Conservation (phyloP, 192 early-diverging fungal species). For the Backusella sp. region DNA sequence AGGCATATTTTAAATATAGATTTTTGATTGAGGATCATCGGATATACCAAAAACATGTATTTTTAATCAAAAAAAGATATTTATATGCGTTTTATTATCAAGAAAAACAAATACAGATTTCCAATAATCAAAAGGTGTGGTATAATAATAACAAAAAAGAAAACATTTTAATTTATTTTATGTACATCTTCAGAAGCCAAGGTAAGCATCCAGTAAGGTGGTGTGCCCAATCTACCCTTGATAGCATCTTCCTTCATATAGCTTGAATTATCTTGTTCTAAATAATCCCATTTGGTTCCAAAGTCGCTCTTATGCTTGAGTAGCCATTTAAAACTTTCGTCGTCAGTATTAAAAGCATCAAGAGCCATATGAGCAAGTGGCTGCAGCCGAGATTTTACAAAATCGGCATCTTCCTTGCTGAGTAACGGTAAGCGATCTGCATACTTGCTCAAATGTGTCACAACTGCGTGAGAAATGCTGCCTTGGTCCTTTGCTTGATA, state of each 20-base stretch:
- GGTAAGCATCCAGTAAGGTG: constrained; percentile 53
- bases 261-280: constrained; percentile 5
- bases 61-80: not conserved
- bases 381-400: constrained; percentile 27
- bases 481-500: constrained; percentile 47
- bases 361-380: constrained; percentile 51
- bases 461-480: constrained; percentile 41
- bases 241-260: constrained; percentile 2
- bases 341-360: constrained; percentile 32
- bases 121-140: not conserved
- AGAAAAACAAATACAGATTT: constrained; percentile 1
- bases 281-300: not conserved
- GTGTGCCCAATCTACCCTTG: constrained; percentile 34
- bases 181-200: constrained; percentile 1
- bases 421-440: constrained; percentile 23
- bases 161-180: constrained; percentile 5
- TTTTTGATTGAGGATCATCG: not conserved
- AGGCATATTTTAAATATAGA: not conserved
- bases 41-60: not conserved
- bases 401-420: constrained; percentile 25
- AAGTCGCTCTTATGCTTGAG: not conserved
- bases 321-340: not conserved
- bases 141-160: not conserved
- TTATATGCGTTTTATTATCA: not conserved
- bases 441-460: constrained; percentile 39